Evolutionary conservation across 23 red algal species (phyloP), one percentile per base, ranked within the genome.

Genomic region (Cyanidioschyzon merolae): DNA sequence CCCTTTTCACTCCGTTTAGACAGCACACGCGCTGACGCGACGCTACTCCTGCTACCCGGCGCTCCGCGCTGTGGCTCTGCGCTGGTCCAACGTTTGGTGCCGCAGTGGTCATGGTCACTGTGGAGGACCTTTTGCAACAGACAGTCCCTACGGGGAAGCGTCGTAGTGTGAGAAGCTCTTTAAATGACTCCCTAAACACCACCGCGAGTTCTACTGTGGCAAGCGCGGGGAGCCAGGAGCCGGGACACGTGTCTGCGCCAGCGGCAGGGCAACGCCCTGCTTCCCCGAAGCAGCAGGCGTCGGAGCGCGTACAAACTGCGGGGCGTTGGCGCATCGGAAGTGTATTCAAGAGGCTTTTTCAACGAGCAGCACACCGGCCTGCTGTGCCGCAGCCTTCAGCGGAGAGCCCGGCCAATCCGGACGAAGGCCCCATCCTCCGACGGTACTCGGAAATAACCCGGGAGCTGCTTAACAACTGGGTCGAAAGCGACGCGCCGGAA

Each of bases 401-500:
- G 45, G 45, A 54, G 45, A 54, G 21, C 45, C 21, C 45, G 45
- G 45, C 45, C 12, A 54, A 7, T 54, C 12, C 45, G 21, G 21
- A 54, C 45, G 45, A 54, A 21, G 45, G 45, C 45, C 12, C 45
- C 21, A 21, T 54, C 45, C 21, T 54, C 12, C 21, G 63, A 17
- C 63, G 63, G 63, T 71, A 71, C 63, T 71, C 63, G 12, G 63
- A 71, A 25, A 35, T 71, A 3, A 35, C 63, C n/a, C 63, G 63
- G 12, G 63, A 71, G 29, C 63, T 71, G 16, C 7, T 35, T 3
- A 27, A 71, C 7, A 35, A 25, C n/a, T 35, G 63, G 63, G 63
- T 35, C 3, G n/a, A 35, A 3, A 7, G 30, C 3, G n/a, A 25
- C 12, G 63, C 63, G 63, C 63, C 63, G 29, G n/a, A 25, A 35